A percentile compares a stretch with the other conserved stretches of the same genome.
Conservation (phyloP, 2,329 filamentous ascomycete species). For the Pochonia chlamydosporia region DNA sequence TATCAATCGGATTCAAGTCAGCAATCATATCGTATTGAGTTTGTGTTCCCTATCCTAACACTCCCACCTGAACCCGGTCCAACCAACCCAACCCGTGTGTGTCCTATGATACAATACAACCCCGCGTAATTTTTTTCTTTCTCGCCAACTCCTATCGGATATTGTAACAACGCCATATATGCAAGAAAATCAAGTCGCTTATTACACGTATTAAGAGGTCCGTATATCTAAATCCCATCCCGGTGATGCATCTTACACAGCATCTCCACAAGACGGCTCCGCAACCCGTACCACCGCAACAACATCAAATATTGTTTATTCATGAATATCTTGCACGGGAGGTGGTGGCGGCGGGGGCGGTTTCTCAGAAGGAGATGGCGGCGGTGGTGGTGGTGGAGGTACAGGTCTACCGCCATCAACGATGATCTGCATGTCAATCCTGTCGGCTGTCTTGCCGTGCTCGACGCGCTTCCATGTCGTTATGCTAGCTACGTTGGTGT, state of each 20-base stretch:
- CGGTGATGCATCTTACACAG: too few relatives aligned
- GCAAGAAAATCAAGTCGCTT: slow-evolving; percentile 1
- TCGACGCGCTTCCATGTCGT: slow-evolving; percentile 90
- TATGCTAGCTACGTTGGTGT: slow-evolving; percentile 84
- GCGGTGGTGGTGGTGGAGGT: slow-evolving; percentile 20
- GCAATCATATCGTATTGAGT: neutral
- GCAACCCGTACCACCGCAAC: neutral
- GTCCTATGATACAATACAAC: neutral
- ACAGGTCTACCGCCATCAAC: slow-evolving; percentile 53
- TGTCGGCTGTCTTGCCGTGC: slow-evolving; percentile 46
- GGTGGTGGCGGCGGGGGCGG: slow-evolving; percentile 8
- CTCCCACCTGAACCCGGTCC: neutral
- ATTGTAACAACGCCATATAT: neutral
- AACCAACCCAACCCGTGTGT: neutral
- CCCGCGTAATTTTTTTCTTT: neutral
- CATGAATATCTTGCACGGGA: slow-evolving; percentile 10
- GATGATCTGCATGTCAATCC: slow-evolving; percentile 59
- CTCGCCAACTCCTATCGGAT: neutral
- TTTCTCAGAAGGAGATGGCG: slow-evolving; percentile 1
- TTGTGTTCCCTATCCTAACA: neutral
- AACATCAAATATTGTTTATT: slow-evolving; percentile 1
- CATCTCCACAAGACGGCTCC: neutral
- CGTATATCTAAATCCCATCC: too few relatives aligned
- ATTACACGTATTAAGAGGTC: neutral
- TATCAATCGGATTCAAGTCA: too few relatives aligned